A percentile compares a stretch with the other conserved stretches of the same genome.
phyloP scores from a whole-genome alignment of 169 alveolate genomes.

The Eimeria sp. region DNA sequence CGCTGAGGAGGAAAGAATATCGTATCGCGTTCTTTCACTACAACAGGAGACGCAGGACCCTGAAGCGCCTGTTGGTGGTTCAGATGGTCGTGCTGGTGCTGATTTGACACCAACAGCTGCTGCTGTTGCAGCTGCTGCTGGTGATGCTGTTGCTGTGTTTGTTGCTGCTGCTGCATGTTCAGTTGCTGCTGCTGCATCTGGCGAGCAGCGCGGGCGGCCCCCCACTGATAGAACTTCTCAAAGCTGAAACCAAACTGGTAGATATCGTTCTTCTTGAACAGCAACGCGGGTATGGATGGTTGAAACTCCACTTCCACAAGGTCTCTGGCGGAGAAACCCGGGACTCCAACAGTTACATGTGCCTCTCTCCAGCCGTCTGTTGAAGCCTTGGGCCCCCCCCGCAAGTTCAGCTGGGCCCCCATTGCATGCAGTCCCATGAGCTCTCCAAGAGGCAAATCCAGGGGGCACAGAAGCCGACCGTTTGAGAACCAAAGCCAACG shows the following conservation, averaged over 20 bases:
- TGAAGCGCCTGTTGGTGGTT: constrained; percentile 39
- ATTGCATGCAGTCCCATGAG: constrained; percentile 79
- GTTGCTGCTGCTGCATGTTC: constrained; percentile 9
- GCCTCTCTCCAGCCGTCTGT: constrained; percentile 61
- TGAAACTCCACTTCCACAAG: constrained; percentile 89
- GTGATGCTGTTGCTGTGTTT: constrained; percentile 4
- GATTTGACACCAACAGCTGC: neutral
- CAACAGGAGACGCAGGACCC: neutral
- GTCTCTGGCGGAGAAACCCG: constrained; percentile 86
- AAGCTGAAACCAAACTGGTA: constrained; percentile 90
- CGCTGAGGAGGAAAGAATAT: constrained; percentile 19
- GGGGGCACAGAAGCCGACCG: constrained; percentile 88
- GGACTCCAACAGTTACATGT: constrained; percentile 28
- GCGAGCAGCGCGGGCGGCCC: constrained; percentile 73
- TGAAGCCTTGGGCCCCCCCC: neutral
- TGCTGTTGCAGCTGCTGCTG: constrained; percentile 16
- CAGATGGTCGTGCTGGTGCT: constrained; percentile 9
- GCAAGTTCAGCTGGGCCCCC: constrained; percentile 3
- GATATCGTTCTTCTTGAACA: constrained; percentile 88
- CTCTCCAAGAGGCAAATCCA: constrained; percentile 86
- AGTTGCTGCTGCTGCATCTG: neutral
- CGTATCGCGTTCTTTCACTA: neutral
- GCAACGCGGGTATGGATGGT: constrained; percentile 90
- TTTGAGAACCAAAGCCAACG: constrained; percentile 90
- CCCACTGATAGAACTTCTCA: constrained; percentile 88